Conservation (phyloP, 2,329 filamentous ascomycete genomes). For the Malbranchea cinnamomea region DNA sequence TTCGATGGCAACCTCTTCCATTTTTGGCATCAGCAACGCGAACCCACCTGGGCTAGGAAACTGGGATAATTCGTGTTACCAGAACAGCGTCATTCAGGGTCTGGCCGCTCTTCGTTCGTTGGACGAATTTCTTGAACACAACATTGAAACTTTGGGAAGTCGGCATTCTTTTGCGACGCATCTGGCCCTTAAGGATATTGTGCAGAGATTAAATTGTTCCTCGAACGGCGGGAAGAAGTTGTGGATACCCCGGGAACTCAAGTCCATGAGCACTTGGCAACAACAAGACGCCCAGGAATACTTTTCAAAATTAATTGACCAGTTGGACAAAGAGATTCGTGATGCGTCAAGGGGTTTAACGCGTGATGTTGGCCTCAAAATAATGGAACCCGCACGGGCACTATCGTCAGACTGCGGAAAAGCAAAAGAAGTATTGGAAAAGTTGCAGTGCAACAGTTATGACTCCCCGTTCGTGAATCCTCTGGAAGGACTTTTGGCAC, state of each 20-base stretch:
- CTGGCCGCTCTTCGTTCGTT: slow-evolving; percentile 62
- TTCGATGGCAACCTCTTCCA: slow-evolving; percentile 38
- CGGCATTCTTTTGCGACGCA: slow-evolving; percentile 32
- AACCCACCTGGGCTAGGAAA: slow-evolving; percentile 59
- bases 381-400: slow-evolving; percentile 19
- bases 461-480: slow-evolving; percentile 54
- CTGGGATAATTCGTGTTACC: slow-evolving; percentile 90
- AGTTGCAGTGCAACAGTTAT: no score
- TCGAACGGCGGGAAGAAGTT: slow-evolving; percentile 59
- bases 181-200: slow-evolving; percentile 46
- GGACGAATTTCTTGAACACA: slow-evolving; percentile 45
- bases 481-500: slow-evolving; percentile 72
- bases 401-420: no score
- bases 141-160: slow-evolving; percentile 21
- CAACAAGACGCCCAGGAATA: slow-evolving; percentile 98
- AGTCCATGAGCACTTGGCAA: slow-evolving; percentile 87
- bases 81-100: slow-evolving; percentile 86
- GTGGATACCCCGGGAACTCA: slow-evolving; percentile 68
- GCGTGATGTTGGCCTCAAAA: slow-evolving; percentile 28
- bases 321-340: slow-evolving; percentile 63
- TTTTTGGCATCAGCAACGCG: slow-evolving; percentile 39
- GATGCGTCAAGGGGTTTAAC: slow-evolving; percentile 33
- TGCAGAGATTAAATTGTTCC: slow-evolving; percentile 54
- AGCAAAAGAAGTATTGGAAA: no score
- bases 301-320: slow-evolving; percentile 75